Percentiles rank a stretch among this genome's conserved stretches.
These are phyloP conservation scores for Pestalotiopsis sp. DNA, from an alignment of 2,329 filamentous ascomycete genomes.

Conservation along the genomic window DNA sequence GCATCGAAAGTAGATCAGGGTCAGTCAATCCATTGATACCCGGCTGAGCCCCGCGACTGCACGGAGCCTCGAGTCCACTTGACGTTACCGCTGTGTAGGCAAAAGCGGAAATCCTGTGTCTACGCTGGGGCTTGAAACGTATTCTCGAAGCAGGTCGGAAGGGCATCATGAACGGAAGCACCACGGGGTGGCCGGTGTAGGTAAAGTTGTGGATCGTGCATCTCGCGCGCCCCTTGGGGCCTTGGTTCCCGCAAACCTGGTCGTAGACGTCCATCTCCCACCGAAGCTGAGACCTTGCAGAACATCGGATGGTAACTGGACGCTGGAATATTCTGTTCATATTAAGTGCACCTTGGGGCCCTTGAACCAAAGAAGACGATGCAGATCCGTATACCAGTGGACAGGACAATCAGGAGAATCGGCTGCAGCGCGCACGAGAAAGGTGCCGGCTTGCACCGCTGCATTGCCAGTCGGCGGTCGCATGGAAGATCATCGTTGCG, in stretches of 20 bases:
- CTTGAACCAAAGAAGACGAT: neutral
- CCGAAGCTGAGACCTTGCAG: slow-evolving; percentile 1
- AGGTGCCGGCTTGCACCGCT: neutral
- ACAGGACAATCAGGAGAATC: neutral
- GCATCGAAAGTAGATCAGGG: slow-evolving; percentile 4
- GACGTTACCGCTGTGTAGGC: slow-evolving; percentile 1
- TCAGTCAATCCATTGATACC: slow-evolving; percentile 3
- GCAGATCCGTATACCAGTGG: neutral
- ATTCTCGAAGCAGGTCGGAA: slow-evolving; percentile 9
- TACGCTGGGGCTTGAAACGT: slow-evolving; percentile 5
- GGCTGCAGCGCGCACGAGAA: neutral
- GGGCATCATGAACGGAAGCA: neutral
- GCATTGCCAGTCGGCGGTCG: neutral
- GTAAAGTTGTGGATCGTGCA: slow-evolving; percentile 2
- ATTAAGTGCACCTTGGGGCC: neutral
- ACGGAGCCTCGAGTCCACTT: neutral
- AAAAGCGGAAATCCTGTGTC: neutral
- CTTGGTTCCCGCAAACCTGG: neutral
- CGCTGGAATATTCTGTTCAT: neutral
- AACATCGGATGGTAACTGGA: neutral
- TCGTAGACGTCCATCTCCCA: neutral
- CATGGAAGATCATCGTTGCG: neutral
- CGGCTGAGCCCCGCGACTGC: neutral
- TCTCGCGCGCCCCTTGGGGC: neutral
- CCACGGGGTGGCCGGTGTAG: neutral